Evolutionary conservation across 306 rosid species (phyloP).

Genomic region (Cucurbita pepo): DNA sequence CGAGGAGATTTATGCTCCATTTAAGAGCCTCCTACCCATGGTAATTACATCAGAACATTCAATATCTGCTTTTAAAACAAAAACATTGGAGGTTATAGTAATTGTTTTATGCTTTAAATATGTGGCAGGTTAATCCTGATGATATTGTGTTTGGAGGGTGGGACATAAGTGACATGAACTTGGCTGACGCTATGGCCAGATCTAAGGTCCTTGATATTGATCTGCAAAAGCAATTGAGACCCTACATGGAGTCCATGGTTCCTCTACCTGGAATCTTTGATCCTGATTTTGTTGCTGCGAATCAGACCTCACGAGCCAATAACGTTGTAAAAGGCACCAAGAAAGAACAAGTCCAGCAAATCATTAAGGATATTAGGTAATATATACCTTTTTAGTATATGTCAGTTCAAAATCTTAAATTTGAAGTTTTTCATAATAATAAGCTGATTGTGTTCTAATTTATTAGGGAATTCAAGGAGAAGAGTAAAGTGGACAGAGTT

Average conservation of each 20-base stretch:
- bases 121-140: constrained; percentile 73
- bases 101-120: background rate
- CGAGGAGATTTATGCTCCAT: constrained; percentile 90
- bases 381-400: background rate
- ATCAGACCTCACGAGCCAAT: constrained; percentile 81
- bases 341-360: constrained; percentile 65
- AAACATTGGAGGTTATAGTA: background rate
- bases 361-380: constrained; percentile 69
- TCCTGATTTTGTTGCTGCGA: constrained; percentile 93
- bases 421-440: background rate
- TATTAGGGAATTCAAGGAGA: constrained; percentile 75
- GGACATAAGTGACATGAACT: constrained; percentile 92
- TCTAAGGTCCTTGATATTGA: constrained; percentile 91
- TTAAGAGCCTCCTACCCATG: constrained; percentile 92
- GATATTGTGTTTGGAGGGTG: constrained; percentile 94
- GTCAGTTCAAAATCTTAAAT: background rate
- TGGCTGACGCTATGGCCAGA: constrained; percentile 93
- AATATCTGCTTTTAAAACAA: background rate
- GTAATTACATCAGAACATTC: constrained; percentile 16
- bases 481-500: constrained; percentile 65
- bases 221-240: constrained; percentile 89
- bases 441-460: background rate
- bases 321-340: constrained; percentile 79
- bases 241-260: constrained; percentile 93
- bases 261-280: constrained; percentile 93